Base-by-base conservation (phyloP, 164 flowering plant species). In the Brasenia schreberi region DNA sequence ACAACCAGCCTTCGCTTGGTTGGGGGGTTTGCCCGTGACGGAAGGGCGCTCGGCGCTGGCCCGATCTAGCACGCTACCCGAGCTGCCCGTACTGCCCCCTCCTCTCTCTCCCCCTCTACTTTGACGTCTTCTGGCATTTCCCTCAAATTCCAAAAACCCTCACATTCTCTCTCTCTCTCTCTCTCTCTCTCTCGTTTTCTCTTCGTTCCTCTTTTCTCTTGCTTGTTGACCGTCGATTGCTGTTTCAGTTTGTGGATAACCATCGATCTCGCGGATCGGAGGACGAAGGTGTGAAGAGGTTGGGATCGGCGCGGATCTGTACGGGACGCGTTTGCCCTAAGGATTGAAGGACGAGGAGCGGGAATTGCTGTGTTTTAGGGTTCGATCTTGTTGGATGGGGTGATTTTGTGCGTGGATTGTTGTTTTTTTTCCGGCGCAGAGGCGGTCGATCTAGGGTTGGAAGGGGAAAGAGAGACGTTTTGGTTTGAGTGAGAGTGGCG, bases 371-470 rank as follows among this genome's bases (percentile, higher is more conserved):
- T 9, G 56, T 9, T 49, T 49, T 49, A 49, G 56, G 56, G 56
- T 49, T 49, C 14, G 39, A 33, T 33, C 39, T 33, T 33, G 39
- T 33, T 14, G 56, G 56, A 49, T 49, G 56, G 56, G 33, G 62
- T 19, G 49, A 23, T 66, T 11, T 9, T 52, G 16, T 65, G 70
- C 12, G 39, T 17, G 42, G 64, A 19, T 3, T 70, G 72, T 4
- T 70, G 72, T 67, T 61, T 70, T 27, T 9, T 58, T 27, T 52
- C 27, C 14, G 62, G 42, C 23, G 69, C 64, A 63, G 61, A 65
- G 61, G 67, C 52, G 66, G 62, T 59, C 71, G 78, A 74, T 77
- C 75, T 79, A 72, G 83, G 78, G 79, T 74, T 77, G 66, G 18
- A 44, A 56, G 18, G 14, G 42, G 19, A 16, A 16, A 19, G 69